Percentiles rank a stretch among this genome's conserved stretches.
Conservation (phyloP, 805 yeast genomes). For the Metschnikowia koreensis region DNA sequence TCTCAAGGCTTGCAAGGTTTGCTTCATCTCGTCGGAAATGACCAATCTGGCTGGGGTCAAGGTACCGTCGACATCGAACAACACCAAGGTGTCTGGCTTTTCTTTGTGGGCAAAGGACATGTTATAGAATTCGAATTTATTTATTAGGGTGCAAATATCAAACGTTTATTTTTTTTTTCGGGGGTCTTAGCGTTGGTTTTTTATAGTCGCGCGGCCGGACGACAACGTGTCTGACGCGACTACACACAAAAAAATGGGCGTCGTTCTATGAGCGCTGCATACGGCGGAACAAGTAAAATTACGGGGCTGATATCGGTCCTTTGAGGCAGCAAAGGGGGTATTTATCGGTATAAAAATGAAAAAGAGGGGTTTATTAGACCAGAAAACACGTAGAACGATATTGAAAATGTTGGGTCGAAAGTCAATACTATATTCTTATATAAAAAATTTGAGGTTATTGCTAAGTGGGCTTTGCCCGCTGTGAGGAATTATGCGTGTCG, state of each 20-base stretch:
- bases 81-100: constrained; percentile 81
- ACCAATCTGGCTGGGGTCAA: constrained; percentile 93
- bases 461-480: neutral
- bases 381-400: too few species aligned
- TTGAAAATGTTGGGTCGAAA: too few species aligned
- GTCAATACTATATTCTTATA: too few species aligned
- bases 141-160: neutral
- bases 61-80: constrained; percentile 98
- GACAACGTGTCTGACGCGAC: constrained; percentile 11
- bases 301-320: constrained; percentile 1
- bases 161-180: neutral
- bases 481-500: neutral
- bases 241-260: constrained; percentile 1
- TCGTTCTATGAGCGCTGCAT: constrained; percentile 4
- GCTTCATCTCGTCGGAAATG: constrained; percentile 74
- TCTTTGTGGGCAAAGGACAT: constrained; percentile 72
- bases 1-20: constrained; percentile 70
- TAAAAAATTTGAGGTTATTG: too few species aligned
- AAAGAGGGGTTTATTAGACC: neutral
- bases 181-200: constrained; percentile 1
- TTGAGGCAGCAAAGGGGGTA: neutral
- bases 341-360: neutral
- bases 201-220: constrained; percentile 6
- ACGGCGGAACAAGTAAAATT: constrained; percentile 1
- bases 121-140: neutral